Evolutionary conservation across 169 alveolate genomes (phyloP).

Genomic region (Pseudocohnilembus persalinus): DNA sequence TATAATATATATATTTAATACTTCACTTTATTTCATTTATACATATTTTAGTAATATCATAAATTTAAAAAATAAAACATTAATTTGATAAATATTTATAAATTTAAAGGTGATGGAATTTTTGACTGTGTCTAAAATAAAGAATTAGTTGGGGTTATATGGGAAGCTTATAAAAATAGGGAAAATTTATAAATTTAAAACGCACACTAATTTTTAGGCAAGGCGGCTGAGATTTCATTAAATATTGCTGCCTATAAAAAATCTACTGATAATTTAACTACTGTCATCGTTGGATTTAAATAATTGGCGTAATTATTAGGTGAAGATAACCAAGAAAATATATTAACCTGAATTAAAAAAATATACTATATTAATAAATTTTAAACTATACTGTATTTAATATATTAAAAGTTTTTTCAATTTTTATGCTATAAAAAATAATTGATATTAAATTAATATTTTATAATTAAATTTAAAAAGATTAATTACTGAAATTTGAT

Average conservation of each 20-base stretch:
- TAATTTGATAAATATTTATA: neutral
- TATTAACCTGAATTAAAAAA: no score
- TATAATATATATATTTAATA: conserved; percentile 1
- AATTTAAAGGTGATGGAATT: conserved; percentile 72
- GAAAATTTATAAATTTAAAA: conserved; percentile 22
- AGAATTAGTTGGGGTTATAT: conserved; percentile 58
- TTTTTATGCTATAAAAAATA: no score
- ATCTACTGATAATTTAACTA: conserved; percentile 79
- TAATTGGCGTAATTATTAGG: neutral
- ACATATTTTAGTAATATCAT: conserved; percentile 77
- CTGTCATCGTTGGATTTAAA: conserved; percentile 70
- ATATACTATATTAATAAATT: no score
- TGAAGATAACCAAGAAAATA: neutral
- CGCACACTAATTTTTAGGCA: conserved; percentile 54
- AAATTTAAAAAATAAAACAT: no score
- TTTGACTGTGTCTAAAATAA: conserved; percentile 52
- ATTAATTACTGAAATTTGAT: no score
- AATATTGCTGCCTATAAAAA: conserved; percentile 60
- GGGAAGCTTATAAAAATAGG: conserved; percentile 35
- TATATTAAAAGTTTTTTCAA: no score
- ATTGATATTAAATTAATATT: no score
- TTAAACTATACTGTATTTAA: no score
- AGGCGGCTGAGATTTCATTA: conserved; percentile 58
- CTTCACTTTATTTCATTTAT: conserved; percentile 52
- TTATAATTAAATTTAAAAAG: no score